Evolutionary conservation across 2,329 filamentous ascomycete genomes (phyloP).

Genomic region (Ascocoryne sarcoides): DNA sequence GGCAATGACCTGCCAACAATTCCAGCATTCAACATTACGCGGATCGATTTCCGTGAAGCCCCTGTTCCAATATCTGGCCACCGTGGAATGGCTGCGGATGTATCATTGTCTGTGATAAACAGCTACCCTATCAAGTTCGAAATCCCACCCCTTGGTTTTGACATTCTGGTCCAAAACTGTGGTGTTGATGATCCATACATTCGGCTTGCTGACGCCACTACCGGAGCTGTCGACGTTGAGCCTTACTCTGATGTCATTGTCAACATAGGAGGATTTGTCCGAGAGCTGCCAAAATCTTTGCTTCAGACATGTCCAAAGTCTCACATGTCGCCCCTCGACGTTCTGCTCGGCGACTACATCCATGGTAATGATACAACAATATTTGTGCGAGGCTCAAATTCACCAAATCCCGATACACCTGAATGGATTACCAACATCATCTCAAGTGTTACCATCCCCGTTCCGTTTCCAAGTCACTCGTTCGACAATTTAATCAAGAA

Average conservation of each 20-base stretch:
- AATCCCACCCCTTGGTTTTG: constrained; percentile 73
- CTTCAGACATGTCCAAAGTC: constrained; percentile 67
- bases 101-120: constrained; percentile 64
- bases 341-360: constrained; percentile 72
- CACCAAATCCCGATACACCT: constrained; percentile 59
- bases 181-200: constrained; percentile 63
- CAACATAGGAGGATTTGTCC: constrained; percentile 63
- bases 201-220: constrained; percentile 66
- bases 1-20: constrained; percentile 64
- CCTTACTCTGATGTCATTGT: constrained; percentile 60
- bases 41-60: constrained; percentile 70
- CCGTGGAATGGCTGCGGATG: constrained; percentile 68
- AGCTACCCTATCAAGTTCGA: constrained; percentile 68
- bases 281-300: constrained; percentile 64
- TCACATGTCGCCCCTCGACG: constrained; percentile 73
- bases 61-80: constrained; percentile 38
- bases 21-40: constrained; percentile 74
- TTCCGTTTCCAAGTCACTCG: constrained; percentile 73
- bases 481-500: constrained; percentile 80
- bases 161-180: constrained; percentile 80
- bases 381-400: constrained; percentile 71
- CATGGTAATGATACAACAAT: constrained; percentile 70
- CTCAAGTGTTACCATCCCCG: constrained; percentile 70
- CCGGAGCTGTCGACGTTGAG: constrained; percentile 55
- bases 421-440: constrained; percentile 76